These are phyloP conservation scores for Calophaca sinica DNA, from an alignment of 306 rosid genomes.

Conservation along the genomic window DNA sequence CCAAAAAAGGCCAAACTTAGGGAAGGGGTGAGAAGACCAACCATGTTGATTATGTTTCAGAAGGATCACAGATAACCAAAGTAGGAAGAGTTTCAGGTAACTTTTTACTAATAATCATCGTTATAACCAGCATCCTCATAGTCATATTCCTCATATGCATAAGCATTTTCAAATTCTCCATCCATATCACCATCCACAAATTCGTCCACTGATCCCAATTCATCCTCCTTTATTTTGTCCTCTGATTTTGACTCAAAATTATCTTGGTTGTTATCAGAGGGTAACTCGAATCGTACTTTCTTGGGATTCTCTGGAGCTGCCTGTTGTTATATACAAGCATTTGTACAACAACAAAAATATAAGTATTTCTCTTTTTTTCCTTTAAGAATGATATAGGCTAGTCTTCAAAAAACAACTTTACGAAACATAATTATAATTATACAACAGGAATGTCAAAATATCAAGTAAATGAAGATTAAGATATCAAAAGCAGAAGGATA, in stretches of 20 bases:
- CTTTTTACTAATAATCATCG: slow-evolving; percentile 37
- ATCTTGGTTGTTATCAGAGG: slow-evolving; percentile 25
- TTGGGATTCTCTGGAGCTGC: slow-evolving; percentile 40
- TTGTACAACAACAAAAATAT: background rate
- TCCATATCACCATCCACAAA: slow-evolving; percentile 10
- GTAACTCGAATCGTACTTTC: slow-evolving; percentile 44
- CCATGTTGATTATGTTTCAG: slow-evolving; percentile 18
- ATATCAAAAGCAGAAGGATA: background rate
- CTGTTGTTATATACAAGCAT: slow-evolving; percentile 32
- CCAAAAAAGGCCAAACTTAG: no score
- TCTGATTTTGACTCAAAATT: slow-evolving; percentile 29
- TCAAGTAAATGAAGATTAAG: slow-evolving; percentile 5
- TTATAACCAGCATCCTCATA: slow-evolving; percentile 35
- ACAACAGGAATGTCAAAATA: background rate
- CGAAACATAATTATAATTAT: background rate
- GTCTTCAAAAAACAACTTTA: slow-evolving; percentile 20
- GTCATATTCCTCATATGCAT: slow-evolving; percentile 29
- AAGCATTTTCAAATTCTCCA: slow-evolving; percentile 22
- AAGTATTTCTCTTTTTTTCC: background rate
- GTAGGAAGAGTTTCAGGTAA: slow-evolving; percentile 13
- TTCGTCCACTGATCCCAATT: slow-evolving; percentile 24
- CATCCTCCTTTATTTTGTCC: slow-evolving; percentile 34
- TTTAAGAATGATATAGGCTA: background rate
- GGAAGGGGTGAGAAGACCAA: no score
- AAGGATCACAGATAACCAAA: background rate